These are phyloP conservation scores for Cenchrus fungigraminus DNA, from an alignment of 176 grass and related monocot species.

Conservation along the genomic window DNA sequence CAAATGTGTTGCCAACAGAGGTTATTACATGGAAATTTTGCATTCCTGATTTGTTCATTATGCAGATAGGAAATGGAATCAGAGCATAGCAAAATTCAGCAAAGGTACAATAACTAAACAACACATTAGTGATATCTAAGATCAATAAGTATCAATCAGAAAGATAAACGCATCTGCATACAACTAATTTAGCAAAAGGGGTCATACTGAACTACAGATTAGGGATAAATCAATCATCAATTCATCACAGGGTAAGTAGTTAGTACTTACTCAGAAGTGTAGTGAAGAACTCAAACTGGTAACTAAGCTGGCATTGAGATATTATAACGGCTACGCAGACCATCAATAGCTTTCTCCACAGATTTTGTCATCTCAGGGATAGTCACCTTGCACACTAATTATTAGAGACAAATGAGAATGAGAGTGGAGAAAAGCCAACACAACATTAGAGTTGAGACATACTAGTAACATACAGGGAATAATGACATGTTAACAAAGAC, in stretches of 20 bases:
- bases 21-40: not conserved
- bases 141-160: constrained; percentile 12
- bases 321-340: constrained; percentile 48
- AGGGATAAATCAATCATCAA: not conserved
- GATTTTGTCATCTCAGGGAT: constrained; percentile 53
- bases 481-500: constrained; percentile 7
- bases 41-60: not conserved
- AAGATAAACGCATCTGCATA: not conserved
- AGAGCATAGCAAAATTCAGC: not conserved
- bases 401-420: constrained; percentile 40
- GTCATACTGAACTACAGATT: not conserved
- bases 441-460: not conserved
- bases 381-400: constrained; percentile 54
- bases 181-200: constrained; percentile 12
- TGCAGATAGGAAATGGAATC: not conserved
- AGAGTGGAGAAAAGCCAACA: constrained; percentile 20
- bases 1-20: not conserved
- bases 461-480: not conserved
- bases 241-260: not conserved
- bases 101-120: not conserved
- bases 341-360: constrained; percentile 51
- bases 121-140: not conserved
- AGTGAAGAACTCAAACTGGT: constrained; percentile 19
- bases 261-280: constrained; percentile 44
- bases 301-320: constrained; percentile 43